Conservation (phyloP, 1,284 basidiomycete species). For the Veloboletus limbatus region DNA sequence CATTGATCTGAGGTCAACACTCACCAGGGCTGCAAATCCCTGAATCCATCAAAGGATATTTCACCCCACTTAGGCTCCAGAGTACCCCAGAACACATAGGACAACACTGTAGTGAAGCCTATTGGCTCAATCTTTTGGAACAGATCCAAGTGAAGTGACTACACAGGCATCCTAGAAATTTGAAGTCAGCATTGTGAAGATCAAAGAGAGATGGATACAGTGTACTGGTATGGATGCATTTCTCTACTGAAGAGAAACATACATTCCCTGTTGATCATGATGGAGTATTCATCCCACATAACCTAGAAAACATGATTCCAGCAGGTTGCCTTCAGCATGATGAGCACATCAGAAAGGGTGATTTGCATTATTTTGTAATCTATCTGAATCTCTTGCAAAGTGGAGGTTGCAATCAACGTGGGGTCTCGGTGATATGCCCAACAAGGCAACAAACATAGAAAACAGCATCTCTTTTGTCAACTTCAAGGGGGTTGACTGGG, state of each 20-base stretch:
- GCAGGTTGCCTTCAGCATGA: neutral
- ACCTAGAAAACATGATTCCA: constrained; percentile 22
- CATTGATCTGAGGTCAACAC: neutral
- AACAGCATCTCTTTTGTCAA: constrained; percentile 10
- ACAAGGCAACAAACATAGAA: constrained; percentile 13
- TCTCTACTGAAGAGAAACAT: constrained; percentile 47
- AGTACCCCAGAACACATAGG: constrained; percentile 48
- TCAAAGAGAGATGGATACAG: neutral
- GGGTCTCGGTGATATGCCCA: constrained; percentile 11
- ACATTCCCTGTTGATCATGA: constrained; percentile 46
- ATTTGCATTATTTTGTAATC: constrained; percentile 22
- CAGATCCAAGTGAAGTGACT: constrained; percentile 42
- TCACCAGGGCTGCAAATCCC: constrained; percentile 46
- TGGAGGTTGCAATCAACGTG: constrained; percentile 10
- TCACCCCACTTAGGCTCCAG: constrained; percentile 43
- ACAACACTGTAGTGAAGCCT: constrained; percentile 47
- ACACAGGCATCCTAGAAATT: constrained; percentile 38
- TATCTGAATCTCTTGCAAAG: constrained; percentile 18
- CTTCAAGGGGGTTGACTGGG: neutral
- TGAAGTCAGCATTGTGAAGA: neutral
- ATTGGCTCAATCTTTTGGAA: constrained; percentile 47
- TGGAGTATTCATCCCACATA: constrained; percentile 49
- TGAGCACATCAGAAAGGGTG: neutral
- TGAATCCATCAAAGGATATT: constrained; percentile 47
- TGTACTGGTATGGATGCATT: constrained; percentile 45